Evolutionary conservation across 2,329 filamentous ascomycete species (phyloP), one percentile per base, ranked within the genome.

Genomic region (Ascochyta clinopodiicola): DNA sequence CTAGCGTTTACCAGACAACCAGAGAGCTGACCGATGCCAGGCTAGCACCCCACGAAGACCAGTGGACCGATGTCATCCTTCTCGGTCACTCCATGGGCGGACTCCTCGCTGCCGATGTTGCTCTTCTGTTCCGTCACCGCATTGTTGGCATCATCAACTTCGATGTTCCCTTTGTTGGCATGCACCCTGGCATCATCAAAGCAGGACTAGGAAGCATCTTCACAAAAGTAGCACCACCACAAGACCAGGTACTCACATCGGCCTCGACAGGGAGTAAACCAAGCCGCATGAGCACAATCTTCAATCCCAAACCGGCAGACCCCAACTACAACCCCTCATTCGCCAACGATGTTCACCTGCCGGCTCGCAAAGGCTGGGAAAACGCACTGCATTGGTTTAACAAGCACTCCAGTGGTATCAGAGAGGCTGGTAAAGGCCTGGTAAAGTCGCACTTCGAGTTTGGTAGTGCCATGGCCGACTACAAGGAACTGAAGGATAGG

Each of bases 71-170:
- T 78, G 82, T 96, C 2, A 81, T 97, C 19, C 81, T 97, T 3
- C 80, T 96, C 2, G 92, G 93, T 0, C 93, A 96, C 74, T 96
- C 91, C 37, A 94, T 97, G 86, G 93, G 93, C 15, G 93, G 93
- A 1, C 81, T 97, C 22, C 75, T 97, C 24, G 86, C 89, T 24
- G 91, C 90, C 1, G 93, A 97, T 66, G 84, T 96, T 24, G 86
- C 86, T 2, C 78, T 96, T 39, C 82, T 89, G 72, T 86, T 90
- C 62, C 87, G 86, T 60, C 91, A 96, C 77, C 84, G 86, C 9
- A 89, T 96, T 36, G 75, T 96, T 27, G 93, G 93, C 0, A 88
- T 88, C 4, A 81, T 97, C 51, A 90, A 90, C 51, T 88, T 96
- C 44, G 93, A 97, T 74, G 89, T 90, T 0, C 93, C 93, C 0